A percentile compares a stretch with the other conserved stretches of the same genome.
Conservation (phyloP, 495 filamentous ascomycete species). For the Cercophora samala region DNA sequence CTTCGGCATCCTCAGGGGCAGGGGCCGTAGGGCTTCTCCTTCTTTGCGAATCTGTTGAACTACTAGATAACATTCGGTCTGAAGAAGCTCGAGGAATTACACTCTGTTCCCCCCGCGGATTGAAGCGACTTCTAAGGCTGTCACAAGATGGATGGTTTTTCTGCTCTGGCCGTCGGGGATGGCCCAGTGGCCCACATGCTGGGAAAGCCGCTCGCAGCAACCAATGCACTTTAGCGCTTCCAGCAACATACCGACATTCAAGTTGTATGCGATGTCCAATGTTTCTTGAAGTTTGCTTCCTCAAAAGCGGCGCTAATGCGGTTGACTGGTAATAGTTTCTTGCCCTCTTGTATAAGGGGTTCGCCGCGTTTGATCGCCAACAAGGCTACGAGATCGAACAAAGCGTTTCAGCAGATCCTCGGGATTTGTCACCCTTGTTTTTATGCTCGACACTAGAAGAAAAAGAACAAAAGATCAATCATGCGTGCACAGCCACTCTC, state of each 20-base stretch:
- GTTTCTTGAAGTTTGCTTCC: not conserved
- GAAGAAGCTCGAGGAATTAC: not conserved
- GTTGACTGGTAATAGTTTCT: not conserved
- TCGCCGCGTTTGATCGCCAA: not conserved
- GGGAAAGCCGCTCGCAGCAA: not conserved
- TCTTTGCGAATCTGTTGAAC: not conserved
- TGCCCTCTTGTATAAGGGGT: not conserved
- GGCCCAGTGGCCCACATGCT: not conserved
- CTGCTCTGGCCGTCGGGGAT: not conserved
- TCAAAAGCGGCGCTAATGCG: not conserved
- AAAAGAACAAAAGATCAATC: not conserved
- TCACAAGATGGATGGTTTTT: not conserved
- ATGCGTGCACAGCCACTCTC: not conserved
- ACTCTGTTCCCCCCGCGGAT: not conserved
- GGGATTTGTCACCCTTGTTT: not conserved
- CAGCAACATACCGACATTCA: not conserved
- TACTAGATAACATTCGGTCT: not conserved
- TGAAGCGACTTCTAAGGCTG: not conserved
- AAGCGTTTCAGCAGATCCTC: conserved; percentile 8
- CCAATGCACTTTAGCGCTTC: not conserved
- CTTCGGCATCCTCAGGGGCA: not conserved
- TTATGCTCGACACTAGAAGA: conserved; percentile 1
- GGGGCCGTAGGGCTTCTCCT: not conserved
- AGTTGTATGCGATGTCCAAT: not conserved
- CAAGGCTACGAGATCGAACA: not conserved